phyloP scores from a whole-genome alignment of 495 filamentous ascomycete genomes.

The Neurospora sp. region DNA sequence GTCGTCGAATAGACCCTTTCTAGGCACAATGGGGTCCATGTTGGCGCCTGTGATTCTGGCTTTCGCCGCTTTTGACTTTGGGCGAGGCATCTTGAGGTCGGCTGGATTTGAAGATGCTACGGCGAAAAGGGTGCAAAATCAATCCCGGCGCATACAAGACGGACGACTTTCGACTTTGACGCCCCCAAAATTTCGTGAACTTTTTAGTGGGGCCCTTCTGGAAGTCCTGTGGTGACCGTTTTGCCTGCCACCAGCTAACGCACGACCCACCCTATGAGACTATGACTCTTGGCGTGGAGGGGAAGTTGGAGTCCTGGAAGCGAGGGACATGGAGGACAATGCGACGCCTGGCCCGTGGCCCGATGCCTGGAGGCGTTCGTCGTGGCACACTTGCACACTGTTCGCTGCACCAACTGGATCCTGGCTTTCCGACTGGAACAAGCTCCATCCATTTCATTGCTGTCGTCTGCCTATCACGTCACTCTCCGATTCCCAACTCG shows the following conservation, averaged over 20 bases:
- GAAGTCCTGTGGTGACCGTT: not conserved
- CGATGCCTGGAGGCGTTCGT: not conserved
- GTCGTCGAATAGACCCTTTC: slow-evolving; percentile 24
- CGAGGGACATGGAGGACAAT: slow-evolving; percentile 1
- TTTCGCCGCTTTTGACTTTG: slow-evolving; percentile 9
- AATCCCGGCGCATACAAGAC: not conserved
- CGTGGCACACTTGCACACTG: slow-evolving; percentile 6
- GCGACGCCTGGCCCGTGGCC: slow-evolving; percentile 3
- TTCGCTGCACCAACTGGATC: slow-evolving; percentile 6
- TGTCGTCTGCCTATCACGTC: slow-evolving; percentile 23
- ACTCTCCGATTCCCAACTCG: slow-evolving; percentile 3
- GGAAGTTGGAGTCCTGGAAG: slow-evolving; percentile 1
- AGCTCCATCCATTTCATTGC: not conserved
- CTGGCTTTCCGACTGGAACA: slow-evolving; percentile 4
- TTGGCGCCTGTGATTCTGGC: not conserved
- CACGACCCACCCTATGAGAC: not conserved
- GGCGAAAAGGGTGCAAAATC: not conserved
- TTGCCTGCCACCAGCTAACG: not conserved
- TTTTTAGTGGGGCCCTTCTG: slow-evolving; percentile 15
- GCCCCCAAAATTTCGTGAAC: slow-evolving; percentile 2
- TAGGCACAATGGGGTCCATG: slow-evolving; percentile 2
- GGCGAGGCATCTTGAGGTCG: slow-evolving; percentile 8
- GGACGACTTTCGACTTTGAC: not conserved
- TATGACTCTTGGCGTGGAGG: not conserved
- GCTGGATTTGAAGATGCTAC: not conserved